phyloP scores from a whole-genome alignment of 176 grass and related monocot species.

The Puya raimondii region DNA sequence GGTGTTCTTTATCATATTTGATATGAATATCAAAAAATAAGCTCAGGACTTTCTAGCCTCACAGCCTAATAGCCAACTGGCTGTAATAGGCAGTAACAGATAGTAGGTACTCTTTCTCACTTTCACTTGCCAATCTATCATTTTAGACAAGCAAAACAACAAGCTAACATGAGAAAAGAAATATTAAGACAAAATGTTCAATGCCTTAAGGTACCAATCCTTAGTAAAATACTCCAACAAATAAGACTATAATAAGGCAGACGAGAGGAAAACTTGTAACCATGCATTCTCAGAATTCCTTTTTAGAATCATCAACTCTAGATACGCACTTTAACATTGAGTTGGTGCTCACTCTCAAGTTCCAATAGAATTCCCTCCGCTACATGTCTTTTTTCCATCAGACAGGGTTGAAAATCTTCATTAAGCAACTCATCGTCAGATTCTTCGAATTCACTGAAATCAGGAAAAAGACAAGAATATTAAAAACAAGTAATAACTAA shows the following conservation, averaged over 20 bases:
- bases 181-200: neutral
- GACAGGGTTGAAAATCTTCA: constrained; percentile 19
- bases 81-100: neutral
- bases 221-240: neutral
- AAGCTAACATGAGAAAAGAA: neutral
- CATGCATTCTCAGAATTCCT: constrained; percentile 3
- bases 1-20: too few relatives aligned
- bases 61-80: too few relatives aligned
- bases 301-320: too few relatives aligned
- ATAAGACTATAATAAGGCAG: constrained; percentile 3
- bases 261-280: neutral
- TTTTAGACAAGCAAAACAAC: too few relatives aligned
- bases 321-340: constrained; percentile 52
- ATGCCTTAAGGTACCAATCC: neutral
- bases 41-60: too few relatives aligned
- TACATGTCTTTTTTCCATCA: constrained; percentile 56
- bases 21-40: too few relatives aligned
- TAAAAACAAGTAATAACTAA: neutral
- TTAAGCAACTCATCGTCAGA: constrained; percentile 30
- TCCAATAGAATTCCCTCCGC: constrained; percentile 69
- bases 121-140: neutral
- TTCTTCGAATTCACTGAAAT: constrained; percentile 54
- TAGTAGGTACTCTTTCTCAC: neutral
- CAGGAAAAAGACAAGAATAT: constrained; percentile 4
- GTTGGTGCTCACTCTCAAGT: constrained; percentile 57